Base-by-base conservation (phyloP, 2,329 filamentous ascomycete genomes). In the Dactylonectria macrodidyma region DNA sequence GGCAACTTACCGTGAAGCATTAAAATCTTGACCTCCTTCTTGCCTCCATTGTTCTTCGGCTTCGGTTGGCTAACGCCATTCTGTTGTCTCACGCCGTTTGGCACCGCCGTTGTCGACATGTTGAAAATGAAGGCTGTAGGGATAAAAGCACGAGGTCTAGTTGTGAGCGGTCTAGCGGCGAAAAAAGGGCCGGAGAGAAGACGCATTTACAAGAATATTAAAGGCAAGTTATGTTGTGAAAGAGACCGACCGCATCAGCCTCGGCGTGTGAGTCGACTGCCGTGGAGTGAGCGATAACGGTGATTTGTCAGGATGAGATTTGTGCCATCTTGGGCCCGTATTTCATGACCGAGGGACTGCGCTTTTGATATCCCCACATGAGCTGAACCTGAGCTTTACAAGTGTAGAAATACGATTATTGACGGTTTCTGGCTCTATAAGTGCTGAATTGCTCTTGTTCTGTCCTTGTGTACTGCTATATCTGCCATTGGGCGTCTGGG, bases 1-100 rank as follows among this genome's bases (percentile, higher is more conserved):
- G 30, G 47, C 19, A 48, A 73, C 81, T 62, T 79, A 90, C 89
- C 93, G 76, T 95, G 93, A 33, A 95, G 86, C 92, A 95, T 94
- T 51, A 95, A 85, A 70, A 95, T 91, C 80, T 91, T 93, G 65
- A 91, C 74, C 61, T 87, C 82, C 62, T 79, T 85, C 80, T 86
- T 88, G 30, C 63, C 74, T 46, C 75, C 80, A 62, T 79, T 79
- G 67, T 78, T 75, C 63, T 78, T 79, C 5, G 77, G 66, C 65
- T 78, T 78, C 59, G 76, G 78, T 56, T 72, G 70, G 51, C 66
- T 67, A 3, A 65, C 48, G 50, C 70, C 68, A 34, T 72, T 78
- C 59, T 76, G 78, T 56, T 72, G 70, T 48, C 66, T 67, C 3
- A 65, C 48, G 50, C 70, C 68, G 41, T 72, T 71, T 48, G 69